phyloP scores from a whole-genome alignment of 129 eudicot species.

The Flaveria sonorensis region DNA sequence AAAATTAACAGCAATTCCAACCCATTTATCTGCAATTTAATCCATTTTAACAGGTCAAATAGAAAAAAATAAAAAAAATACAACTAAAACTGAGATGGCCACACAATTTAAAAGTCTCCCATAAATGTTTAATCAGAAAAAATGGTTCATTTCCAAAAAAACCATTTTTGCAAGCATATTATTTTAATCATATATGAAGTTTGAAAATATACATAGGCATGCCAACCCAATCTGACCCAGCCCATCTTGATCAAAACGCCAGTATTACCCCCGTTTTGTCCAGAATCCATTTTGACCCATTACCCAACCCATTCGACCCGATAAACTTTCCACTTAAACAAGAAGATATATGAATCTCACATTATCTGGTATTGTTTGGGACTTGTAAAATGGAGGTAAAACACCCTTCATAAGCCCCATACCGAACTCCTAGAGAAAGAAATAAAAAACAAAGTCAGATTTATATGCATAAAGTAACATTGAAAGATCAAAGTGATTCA shows the following conservation, averaged over 20 bases:
- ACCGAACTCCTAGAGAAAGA: conserved; percentile 65
- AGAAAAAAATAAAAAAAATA: neutral
- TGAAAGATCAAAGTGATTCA: conserved; percentile 27
- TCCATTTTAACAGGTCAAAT: neutral
- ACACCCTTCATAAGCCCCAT: conserved; percentile 57
- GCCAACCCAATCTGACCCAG: conserved; percentile 7
- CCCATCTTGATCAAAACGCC: neutral
- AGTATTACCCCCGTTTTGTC: neutral
- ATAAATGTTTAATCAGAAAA: neutral
- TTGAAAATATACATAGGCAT: neutral
- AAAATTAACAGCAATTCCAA: neutral
- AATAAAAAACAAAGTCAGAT: conserved; percentile 12
- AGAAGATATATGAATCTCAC: conserved; percentile 48
- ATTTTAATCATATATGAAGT: neutral
- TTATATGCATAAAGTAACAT: conserved; percentile 13
- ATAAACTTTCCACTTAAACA: neutral
- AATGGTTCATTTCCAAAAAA: neutral
- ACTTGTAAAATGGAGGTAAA: conserved; percentile 60
- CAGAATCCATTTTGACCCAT: conserved; percentile 8
- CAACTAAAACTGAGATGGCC: neutral
- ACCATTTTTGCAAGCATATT: neutral
- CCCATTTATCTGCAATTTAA: neutral
- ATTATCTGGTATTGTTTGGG: conserved; percentile 84
- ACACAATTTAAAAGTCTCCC: neutral
- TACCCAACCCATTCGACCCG: conserved; percentile 14